Base-by-base conservation (phyloP, 257 asterid species). In the Dorcoceras hygrometricum region DNA sequence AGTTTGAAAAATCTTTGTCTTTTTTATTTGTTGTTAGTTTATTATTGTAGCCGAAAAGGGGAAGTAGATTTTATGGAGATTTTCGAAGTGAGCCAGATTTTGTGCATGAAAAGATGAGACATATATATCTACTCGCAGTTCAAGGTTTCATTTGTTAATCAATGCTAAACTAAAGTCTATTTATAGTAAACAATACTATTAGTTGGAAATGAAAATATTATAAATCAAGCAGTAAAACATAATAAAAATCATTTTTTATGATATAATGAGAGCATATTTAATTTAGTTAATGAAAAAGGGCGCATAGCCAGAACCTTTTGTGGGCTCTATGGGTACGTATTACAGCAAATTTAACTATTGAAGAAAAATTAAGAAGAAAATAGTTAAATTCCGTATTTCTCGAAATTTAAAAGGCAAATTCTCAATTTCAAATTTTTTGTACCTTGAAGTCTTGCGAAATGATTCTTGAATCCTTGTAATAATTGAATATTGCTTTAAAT, bases 251-350 rank as follows among this genome's bases (percentile, higher is more conserved):
- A 39, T 39, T 4, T 39, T 32, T 32, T 32, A 32, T 5, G 5
- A 6, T 31, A 31, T 8, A 6, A 29, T 6, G n/a, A n/a, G n/a
- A n/a, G n/a, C n/a, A n/a, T n/a, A 26, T 26, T 26, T 26, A 26
- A 31, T 31, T 34, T 28, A 28, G 2, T 28, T 28, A 28, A 34
- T 34, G 3, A 34, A 10, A 34, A 34, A 34, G 14, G 43, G 43
- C 14, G 3, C 9, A 10, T 34, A 32, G 39, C 39, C 39, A 29
- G 39, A 1, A 2, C 18, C 75, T 53, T 67, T 77, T 73, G 31
- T 71, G 73, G 75, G 77, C 80, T 72, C 70, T 63, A 67, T 67
- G 77, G 69, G 4, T 6, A 28, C 31, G 2, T 28, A 2, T 28
- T 28, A 4, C 5, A 1, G 31, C 3, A 4, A 28, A 28, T 29